A percentile compares a stretch with the other conserved stretches of the same genome.
Conservation (phyloP, 2,329 filamentous ascomycete genomes). For the Rasamsonia emersonii region DNA sequence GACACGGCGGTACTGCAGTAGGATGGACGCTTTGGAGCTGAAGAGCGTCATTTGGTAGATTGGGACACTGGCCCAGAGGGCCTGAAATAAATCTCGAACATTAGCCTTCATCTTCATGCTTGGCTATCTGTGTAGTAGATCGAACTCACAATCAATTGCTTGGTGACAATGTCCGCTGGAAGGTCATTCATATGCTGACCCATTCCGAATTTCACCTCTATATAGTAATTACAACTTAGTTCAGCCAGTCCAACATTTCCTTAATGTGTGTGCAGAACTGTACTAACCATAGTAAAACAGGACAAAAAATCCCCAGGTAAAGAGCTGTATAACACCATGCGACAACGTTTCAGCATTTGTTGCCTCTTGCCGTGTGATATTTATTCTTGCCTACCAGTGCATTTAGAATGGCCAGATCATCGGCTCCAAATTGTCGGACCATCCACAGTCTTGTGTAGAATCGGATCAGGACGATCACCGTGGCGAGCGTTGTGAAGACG, state of each 20-base stretch:
- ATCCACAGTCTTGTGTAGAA: constrained; percentile 30
- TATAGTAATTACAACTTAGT: no score
- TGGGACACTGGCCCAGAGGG: constrained; percentile 30
- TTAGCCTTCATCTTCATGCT: constrained; percentile 1
- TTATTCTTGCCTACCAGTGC: constrained; percentile 27
- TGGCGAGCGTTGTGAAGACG: constrained; percentile 24
- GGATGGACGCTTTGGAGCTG: constrained; percentile 39
- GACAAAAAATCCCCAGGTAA: no score
- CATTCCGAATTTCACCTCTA: constrained; percentile 27
- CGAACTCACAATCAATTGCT: constrained; percentile 17
- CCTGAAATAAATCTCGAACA: constrained; percentile 17
- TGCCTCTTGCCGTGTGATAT: no score
- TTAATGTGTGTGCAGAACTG: no score
- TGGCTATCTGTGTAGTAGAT: background rate
- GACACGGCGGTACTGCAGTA: constrained; percentile 42
- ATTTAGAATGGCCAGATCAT: constrained; percentile 31
- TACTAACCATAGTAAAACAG: no score
- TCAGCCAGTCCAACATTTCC: no score
- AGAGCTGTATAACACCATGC: no score
- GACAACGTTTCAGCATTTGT: no score
- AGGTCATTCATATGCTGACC: constrained; percentile 26
- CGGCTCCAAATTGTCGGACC: constrained; percentile 25
- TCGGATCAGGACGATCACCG: constrained; percentile 27
- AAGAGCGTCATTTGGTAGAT: constrained; percentile 31
- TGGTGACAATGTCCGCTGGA: constrained; percentile 17